A percentile compares a stretch with the other conserved stretches of the same genome.
Evolutionary conservation across 148 eudicot genomes (phyloP).

Genomic region (Chenopodium suecicum): DNA sequence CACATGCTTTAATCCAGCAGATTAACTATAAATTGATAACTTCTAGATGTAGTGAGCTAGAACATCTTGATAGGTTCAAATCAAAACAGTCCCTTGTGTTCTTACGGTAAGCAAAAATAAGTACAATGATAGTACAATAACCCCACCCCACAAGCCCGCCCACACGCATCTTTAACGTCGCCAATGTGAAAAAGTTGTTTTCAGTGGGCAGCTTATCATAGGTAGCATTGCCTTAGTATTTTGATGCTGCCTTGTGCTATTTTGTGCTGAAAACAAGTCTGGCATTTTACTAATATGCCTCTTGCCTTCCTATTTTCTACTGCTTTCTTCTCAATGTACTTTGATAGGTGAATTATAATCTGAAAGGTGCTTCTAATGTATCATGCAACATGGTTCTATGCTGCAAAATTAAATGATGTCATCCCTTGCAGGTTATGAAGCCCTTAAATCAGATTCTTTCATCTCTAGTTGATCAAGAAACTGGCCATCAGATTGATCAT

Average conservation of each 20-base stretch:
- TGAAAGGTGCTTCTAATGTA: not conserved
- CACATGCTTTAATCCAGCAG: not conserved
- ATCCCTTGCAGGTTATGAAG: constrained; percentile 63
- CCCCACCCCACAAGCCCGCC: no score
- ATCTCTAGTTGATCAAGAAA: constrained; percentile 85
- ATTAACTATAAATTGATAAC: not conserved
- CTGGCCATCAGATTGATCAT: constrained; percentile 78
- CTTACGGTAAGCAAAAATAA: no score
- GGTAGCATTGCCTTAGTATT: not conserved
- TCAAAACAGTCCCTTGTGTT: not conserved
- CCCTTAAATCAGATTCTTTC: constrained; percentile 95
- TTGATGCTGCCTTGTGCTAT: not conserved
- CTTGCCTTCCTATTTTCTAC: not conserved
- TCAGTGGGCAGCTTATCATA: not conserved
- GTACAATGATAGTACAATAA: no score
- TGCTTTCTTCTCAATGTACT: not conserved
- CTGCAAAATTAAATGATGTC: not conserved
- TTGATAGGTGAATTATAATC: not conserved
- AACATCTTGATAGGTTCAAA: not conserved
- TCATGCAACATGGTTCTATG: not conserved
- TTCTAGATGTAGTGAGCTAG: not conserved
- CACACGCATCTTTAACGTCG: not conserved
- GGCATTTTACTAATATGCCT: not conserved
- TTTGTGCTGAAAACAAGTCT: not conserved
- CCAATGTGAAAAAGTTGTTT: not conserved